A percentile compares a stretch with the other conserved stretches of the same genome.
These are phyloP conservation scores for Flammula alnicola DNA, from an alignment of 1,284 basidiomycete genomes.

Conservation along the genomic window DNA sequence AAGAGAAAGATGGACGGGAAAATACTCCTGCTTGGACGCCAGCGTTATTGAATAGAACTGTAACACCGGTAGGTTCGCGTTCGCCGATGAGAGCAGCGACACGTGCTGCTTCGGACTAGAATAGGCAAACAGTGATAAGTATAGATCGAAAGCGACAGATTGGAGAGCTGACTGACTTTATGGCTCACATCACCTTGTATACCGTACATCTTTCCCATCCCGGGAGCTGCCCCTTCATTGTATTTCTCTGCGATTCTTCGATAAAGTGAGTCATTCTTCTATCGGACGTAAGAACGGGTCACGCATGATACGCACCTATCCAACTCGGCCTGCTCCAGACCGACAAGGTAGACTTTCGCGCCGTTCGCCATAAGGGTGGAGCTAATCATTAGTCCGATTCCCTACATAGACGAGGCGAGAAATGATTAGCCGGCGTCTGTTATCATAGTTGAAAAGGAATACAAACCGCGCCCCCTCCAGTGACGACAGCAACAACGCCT, in stretches of 20 bases:
- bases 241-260: constrained; percentile 6
- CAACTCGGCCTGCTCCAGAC: constrained; percentile 6
- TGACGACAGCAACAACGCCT: constrained; percentile 11
- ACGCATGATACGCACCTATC: constrained; percentile 2
- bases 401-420: neutral
- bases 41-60: constrained; percentile 13
- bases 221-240: constrained; percentile 1
- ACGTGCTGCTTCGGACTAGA: constrained; percentile 7
- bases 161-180: neutral
- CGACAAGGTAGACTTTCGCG: constrained; percentile 13
- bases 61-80: constrained; percentile 5
- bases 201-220: constrained; percentile 9
- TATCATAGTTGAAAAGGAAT: neutral
- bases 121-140: neutral
- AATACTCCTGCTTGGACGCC: constrained; percentile 4
- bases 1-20: constrained; percentile 3
- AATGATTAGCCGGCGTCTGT: no score
- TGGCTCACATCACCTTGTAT: constrained; percentile 6
- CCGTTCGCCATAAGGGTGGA: constrained; percentile 10
- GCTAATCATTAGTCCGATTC: constrained; percentile 12
- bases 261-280: neutral
- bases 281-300: no score
- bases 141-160: neutral
- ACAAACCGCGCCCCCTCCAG: constrained; percentile 13
- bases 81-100: constrained; percentile 8